Conservation (phyloP, 192 early-diverging fungal species). For the Backusella psychrophila region DNA sequence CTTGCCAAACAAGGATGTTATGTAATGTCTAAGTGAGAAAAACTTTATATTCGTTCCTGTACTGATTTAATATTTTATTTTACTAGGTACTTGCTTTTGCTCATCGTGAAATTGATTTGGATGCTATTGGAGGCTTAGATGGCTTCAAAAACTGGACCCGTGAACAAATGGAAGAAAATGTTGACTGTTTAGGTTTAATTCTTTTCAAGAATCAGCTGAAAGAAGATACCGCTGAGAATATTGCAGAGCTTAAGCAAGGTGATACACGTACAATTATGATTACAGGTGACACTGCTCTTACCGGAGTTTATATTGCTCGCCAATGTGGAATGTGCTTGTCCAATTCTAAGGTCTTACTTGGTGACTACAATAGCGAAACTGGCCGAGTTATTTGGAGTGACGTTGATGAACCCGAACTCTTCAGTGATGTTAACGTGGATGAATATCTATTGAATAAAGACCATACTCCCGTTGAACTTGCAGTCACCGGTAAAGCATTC, state of each 20-base stretch:
- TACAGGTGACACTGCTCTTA: conserved; percentile 77
- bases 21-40: conserved; percentile 37
- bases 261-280: conserved; percentile 76
- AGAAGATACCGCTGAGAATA: conserved; percentile 61
- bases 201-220: conserved; percentile 80
- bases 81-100: conserved; percentile 57
- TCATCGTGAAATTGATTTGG: conserved; percentile 43
- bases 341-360: conserved; percentile 42
- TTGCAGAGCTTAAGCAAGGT: conserved; percentile 66
- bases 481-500: conserved; percentile 71
- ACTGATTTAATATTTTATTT: not conserved
- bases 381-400: conserved; percentile 54
- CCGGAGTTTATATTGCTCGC: conserved; percentile 71
- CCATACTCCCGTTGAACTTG: conserved; percentile 59
- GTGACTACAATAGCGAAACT: conserved; percentile 42
- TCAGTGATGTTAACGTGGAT: conserved; percentile 34
- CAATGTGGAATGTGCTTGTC: conserved; percentile 45
- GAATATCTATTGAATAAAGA: conserved; percentile 24
- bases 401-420: conserved; percentile 47
- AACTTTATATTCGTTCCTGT: not conserved
- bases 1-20: conserved; percentile 73
- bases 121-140: conserved; percentile 32
- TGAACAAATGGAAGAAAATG: conserved; percentile 58
- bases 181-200: conserved; percentile 56
- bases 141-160: conserved; percentile 41